These are phyloP conservation scores for Eucalyptus virginea DNA, from an alignment of 345 rosid species.

Conservation along the genomic window DNA sequence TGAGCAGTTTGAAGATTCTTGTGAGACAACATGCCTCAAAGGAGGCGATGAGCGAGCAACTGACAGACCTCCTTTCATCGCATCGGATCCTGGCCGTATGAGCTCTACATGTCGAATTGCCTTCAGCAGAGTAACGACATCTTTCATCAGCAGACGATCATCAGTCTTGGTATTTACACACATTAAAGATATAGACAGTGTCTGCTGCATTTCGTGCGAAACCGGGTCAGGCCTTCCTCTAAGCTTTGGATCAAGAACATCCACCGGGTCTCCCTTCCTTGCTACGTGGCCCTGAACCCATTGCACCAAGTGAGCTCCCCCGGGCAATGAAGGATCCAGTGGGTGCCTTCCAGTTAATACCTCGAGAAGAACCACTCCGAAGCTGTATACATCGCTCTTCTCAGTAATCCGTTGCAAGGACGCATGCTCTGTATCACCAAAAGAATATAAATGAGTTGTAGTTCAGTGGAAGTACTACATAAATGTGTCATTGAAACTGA, in stretches of 20 bases:
- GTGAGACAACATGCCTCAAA: slow-evolving; percentile 28
- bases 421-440: slow-evolving; percentile 53
- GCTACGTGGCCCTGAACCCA: slow-evolving; percentile 82
- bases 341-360: slow-evolving; percentile 91
- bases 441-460: not conserved
- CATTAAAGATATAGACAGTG: slow-evolving; percentile 76
- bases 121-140: slow-evolving; percentile 85
- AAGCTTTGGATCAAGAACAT: slow-evolving; percentile 67
- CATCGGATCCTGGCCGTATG: slow-evolving; percentile 20
- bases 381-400: slow-evolving; percentile 91
- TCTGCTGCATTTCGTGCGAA: slow-evolving; percentile 87
- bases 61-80: slow-evolving; percentile 19
- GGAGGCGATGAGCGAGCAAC: slow-evolving; percentile 12
- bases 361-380: slow-evolving; percentile 72
- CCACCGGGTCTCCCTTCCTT: slow-evolving; percentile 43
- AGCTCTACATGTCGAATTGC: slow-evolving; percentile 61
- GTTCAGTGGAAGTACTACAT: not conserved
- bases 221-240: slow-evolving; percentile 68
- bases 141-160: slow-evolving; percentile 85
- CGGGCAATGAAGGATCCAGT: slow-evolving; percentile 73
- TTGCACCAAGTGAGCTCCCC: slow-evolving; percentile 73
- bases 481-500: not conserved
- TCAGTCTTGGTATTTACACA: slow-evolving; percentile 47
- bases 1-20: slow-evolving; percentile 73
- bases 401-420: slow-evolving; percentile 67